Evolutionary conservation across 305 asterid species (phyloP).

Genomic region (Fraxinus nigra): DNA sequence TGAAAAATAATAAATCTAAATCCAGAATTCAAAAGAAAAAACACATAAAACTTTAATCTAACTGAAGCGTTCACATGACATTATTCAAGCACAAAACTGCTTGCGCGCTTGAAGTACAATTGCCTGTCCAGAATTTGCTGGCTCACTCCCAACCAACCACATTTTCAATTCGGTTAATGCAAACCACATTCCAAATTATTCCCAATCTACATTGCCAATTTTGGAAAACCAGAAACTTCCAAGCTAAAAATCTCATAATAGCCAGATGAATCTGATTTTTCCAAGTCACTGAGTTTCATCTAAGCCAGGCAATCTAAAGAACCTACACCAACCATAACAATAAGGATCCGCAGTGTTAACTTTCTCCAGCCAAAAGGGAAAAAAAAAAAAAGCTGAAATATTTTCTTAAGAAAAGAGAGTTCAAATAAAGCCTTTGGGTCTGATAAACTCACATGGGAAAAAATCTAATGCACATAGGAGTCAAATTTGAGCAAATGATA

Average conservation of each 20-base stretch:
- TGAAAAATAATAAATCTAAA: background rate
- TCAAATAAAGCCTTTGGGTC: background rate
- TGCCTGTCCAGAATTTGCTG: background rate
- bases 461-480: background rate
- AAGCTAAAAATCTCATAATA: background rate
- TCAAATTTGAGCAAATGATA: background rate
- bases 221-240: background rate
- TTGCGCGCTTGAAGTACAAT: background rate
- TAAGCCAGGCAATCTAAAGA: background rate
- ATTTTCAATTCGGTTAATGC: background rate
- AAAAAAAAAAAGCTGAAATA: background rate
- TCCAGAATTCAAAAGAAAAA: background rate
- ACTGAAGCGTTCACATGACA: background rate
- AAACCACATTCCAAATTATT: background rate
- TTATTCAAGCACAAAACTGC: background rate
- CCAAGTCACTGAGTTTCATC: background rate
- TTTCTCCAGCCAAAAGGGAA: background rate
- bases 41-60: background rate
- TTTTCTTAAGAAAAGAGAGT: background rate
- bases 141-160: background rate
- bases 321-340: background rate
- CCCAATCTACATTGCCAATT: background rate
- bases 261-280: background rate
- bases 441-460: background rate
- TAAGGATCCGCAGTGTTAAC: background rate